Evolutionary conservation across 176 grass and related monocot species (phyloP), one percentile per base, ranked within the genome.

Genomic region (Juncus inflexus): DNA sequence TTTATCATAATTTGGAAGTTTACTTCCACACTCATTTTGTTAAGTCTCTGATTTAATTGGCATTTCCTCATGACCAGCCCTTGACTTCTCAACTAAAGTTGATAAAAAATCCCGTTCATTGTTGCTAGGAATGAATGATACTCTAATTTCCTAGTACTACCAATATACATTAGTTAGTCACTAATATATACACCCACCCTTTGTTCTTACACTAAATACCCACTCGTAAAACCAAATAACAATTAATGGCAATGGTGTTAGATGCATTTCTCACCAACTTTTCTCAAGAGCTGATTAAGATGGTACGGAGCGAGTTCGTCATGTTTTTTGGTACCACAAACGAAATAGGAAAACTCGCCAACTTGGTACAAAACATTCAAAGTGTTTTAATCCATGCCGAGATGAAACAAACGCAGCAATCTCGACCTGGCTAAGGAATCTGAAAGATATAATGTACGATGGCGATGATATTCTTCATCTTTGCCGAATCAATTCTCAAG

Each of bases 391-490:
- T 11, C 0, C 43, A 85, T n/a, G 74, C 74, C 3, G 74, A 86
- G 9, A 43, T 3, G 62, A 67, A 40, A 7, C 57, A 0, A 75
- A 69, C 0, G 3, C 3, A 4, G 9, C 1, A 0, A 74, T 80
- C 35, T 11, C 60, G 0, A 0, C 3, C 0, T 83, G 75, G 65
- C 8, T 76, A 2, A 57, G 50, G 39, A 70, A 82, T 12, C 70
- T 87, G 35, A 87, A 62, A n/a, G 84, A 83, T 50, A 61, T 58
- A 58, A 73, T 87, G 76, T 87, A 80, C 6, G 72, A 87, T 3
- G 66, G 76, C 3, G 76, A 83, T 10, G 76, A 87, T 9, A 72
- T 87, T 50, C 42, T 87, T 45, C 79, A 87, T 15, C 55, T 63
- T 4, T 87, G 39, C 59, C 14, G 43, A 1, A 55, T 87, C 70